Evolutionary conservation across 1,284 basidiomycete genomes (phyloP), one percentile per base, ranked within the genome.

Genomic region (Mycena sp.): DNA sequence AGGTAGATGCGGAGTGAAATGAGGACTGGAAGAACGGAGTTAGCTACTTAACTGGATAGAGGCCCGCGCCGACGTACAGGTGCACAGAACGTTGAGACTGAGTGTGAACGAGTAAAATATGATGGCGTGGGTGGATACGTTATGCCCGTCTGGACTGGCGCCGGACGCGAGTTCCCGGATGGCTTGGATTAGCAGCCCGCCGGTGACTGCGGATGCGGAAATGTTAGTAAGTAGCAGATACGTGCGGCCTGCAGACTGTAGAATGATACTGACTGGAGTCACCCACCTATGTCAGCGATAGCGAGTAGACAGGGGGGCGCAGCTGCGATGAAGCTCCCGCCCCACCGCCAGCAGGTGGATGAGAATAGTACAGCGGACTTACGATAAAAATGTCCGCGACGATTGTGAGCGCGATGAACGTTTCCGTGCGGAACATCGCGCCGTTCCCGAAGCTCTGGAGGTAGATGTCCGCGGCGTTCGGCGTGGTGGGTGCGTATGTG

Each of bases 1-100:
- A 61, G 7, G 37, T 61, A 61, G 45, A 61, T 61, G 12, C 58
- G 51, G 9, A 61, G 58, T n/a, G 58, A 54, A n/a, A 61, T 61
- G 19, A 61, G 14, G 14, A 61, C 58, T 61, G 17, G 6, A 26
- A 12, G 9, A n/a, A 4, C 16, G 25, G 17, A n/a, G n/a, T n/a
- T n/a, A n/a, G n/a, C n/a, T n/a, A n/a, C n/a, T n/a, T 14, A 35
- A 17, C 19, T 5, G 11, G 25, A 44, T n/a, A 2, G 7, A 4
- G n/a, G n/a, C n/a, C n/a, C n/a, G n/a, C n/a, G n/a, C n/a, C n/a
- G n/a, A 40, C 58, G 41, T 29, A 61, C 58, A 9, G 17, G 58
- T 53, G 28, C 50, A 61, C n/a, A 61, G 6, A 2, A 61, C 37
- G 29, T 61, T 61, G 32, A 61, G 51, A 2, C 32, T 17, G 37